Conservation (phyloP, 1,284 basidiomycete genomes). For the Pisolithus thermaeus region DNA sequence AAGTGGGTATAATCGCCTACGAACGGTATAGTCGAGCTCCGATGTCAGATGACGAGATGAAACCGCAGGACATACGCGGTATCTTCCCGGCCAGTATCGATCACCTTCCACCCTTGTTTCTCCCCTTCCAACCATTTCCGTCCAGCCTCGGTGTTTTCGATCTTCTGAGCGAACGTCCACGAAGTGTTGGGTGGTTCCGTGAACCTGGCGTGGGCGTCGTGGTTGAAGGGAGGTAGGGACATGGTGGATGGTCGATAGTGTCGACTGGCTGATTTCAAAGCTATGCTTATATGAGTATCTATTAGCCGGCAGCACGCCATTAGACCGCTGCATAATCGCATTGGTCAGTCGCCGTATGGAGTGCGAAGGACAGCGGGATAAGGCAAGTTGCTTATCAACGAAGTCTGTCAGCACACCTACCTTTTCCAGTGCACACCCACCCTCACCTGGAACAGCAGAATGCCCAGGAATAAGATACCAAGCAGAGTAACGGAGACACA, state of each 20-base stretch:
- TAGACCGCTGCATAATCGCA: no score
- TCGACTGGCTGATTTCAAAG: neutral
- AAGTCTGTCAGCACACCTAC: no score
- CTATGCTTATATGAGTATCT: neutral
- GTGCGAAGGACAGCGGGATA: no score
- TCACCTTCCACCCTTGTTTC: conserved; percentile 49
- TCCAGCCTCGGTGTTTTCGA: conserved; percentile 44
- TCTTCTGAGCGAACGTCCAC: no score
- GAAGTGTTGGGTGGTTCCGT: conserved; percentile 54
- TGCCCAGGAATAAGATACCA: no score
- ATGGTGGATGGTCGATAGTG: conserved; percentile 1
- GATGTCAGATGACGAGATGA: neutral
- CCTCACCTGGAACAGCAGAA: no score
- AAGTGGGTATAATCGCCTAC: conserved; percentile 37
- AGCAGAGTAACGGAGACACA: no score
- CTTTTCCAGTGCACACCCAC: no score
- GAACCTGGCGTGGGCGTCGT: conserved; percentile 14
- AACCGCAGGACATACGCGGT: conserved; percentile 32
- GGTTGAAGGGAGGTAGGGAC: conserved; percentile 22
- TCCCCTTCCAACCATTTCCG: conserved; percentile 46
- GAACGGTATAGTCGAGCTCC: neutral
- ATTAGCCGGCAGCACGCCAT: no score
- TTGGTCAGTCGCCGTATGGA: no score
- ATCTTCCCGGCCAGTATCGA: conserved; percentile 46
- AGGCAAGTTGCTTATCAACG: no score